A percentile compares a stretch with the other conserved stretches of the same genome.
These are phyloP conservation scores for Saturnispora zaruensis DNA, from an alignment of 805 yeast species.

Conservation along the genomic window DNA sequence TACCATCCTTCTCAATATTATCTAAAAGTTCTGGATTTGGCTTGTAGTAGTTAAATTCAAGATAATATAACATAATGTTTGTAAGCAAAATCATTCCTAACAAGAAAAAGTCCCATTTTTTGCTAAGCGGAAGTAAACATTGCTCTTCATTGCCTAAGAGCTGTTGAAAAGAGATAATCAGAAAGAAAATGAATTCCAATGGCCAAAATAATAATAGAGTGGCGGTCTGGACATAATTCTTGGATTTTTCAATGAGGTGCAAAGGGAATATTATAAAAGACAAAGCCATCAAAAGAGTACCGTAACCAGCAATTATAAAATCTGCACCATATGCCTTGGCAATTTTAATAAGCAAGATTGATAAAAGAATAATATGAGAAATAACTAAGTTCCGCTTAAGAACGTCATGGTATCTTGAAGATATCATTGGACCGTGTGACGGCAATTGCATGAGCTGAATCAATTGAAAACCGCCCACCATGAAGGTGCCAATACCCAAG, in stretches of 20 bases:
- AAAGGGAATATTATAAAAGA: constrained; percentile 32
- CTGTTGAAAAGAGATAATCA: constrained; percentile 19
- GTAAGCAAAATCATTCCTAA: constrained; percentile 27
- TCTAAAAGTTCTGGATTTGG: constrained; percentile 33
- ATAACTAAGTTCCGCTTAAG: constrained; percentile 13
- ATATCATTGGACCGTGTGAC: constrained; percentile 12
- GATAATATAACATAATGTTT: constrained; percentile 27
- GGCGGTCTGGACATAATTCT: constrained; percentile 31
- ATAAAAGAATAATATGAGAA: constrained; percentile 8
- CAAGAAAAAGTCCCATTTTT: constrained; percentile 11
- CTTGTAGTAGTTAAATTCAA: constrained; percentile 31
- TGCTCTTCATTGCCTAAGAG: constrained; percentile 22
- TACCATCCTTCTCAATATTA: constrained; percentile 15
- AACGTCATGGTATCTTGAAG: constrained; percentile 8
- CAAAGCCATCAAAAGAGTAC: constrained; percentile 11
- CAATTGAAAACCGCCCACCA: constrained; percentile 20
- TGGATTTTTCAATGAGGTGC: constrained; percentile 36
- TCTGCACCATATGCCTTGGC: neutral
- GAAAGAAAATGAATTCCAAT: constrained; percentile 13
- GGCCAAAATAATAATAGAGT: constrained; percentile 37
- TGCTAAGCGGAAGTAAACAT: constrained; percentile 9
- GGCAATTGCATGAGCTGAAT: constrained; percentile 3
- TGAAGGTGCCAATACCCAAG: constrained; percentile 9
- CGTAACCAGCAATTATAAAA: constrained; percentile 13
- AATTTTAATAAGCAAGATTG: constrained; percentile 7